Conservation (phyloP, 129 eudicot genomes). For the Lonicera japonica region DNA sequence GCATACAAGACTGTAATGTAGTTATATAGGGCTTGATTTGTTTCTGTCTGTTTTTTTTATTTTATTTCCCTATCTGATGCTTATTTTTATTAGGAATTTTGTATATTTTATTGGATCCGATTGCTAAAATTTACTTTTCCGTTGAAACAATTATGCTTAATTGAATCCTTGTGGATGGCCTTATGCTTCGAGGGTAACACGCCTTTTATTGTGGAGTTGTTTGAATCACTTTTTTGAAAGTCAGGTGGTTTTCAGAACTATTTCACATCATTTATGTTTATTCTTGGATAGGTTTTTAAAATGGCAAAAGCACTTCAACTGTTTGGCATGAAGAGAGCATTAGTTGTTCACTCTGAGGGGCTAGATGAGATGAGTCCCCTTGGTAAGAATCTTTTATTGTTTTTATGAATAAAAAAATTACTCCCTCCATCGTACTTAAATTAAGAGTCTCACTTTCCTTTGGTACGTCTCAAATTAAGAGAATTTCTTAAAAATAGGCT, state of each 20-base stretch:
- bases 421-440: neutral
- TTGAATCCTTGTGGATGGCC: neutral
- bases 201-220: neutral
- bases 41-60: no score
- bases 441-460: neutral
- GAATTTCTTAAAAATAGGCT: no score
- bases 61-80: no score
- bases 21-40: no score
- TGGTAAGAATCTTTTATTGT: constrained; percentile 32
- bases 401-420: neutral
- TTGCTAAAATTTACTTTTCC: neutral
- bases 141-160: constrained; percentile 1
- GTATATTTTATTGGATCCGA: no score
- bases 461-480: no score
- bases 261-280: neutral
- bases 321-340: constrained; percentile 90
- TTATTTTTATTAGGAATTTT: no score
- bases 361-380: constrained; percentile 93
- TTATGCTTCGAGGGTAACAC: neutral
- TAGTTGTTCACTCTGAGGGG: constrained; percentile 93
- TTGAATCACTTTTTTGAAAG: neutral
- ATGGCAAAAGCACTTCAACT: constrained; percentile 94
- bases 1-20: no score
- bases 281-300: constrained; percentile 49
- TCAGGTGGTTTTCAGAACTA: neutral